A percentile compares a stretch with the other conserved stretches of the same genome.
Conservation (phyloP, 2,329 filamentous ascomycete genomes). For the Metarhizium robertsii region DNA sequence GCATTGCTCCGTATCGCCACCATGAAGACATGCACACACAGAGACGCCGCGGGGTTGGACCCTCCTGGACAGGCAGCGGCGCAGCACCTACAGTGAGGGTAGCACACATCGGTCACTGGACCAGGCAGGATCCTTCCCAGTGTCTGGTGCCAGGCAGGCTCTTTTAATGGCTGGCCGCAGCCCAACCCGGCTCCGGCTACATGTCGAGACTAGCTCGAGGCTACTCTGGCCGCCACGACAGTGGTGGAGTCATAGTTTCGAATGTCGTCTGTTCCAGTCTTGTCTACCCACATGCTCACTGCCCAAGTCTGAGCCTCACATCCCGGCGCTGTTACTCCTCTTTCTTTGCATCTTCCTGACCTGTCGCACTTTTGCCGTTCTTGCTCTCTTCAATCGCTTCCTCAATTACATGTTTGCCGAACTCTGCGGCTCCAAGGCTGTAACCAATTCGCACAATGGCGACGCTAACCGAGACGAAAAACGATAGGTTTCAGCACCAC, state of each 20-base stretch:
- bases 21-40: too few relatives aligned
- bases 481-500: slow-evolving; percentile 47
- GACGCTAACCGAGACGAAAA: slow-evolving; percentile 31
- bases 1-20: too few relatives aligned
- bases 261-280: neutral
- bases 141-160: too few relatives aligned
- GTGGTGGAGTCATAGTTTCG: slow-evolving; percentile 2
- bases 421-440: neutral
- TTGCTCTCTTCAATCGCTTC: too few relatives aligned
- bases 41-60: too few relatives aligned
- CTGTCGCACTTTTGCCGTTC: neutral
- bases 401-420: neutral
- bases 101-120: too few relatives aligned
- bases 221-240: slow-evolving; percentile 1
- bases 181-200: neutral
- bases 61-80: too few relatives aligned
- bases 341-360: neutral
- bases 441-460: slow-evolving; percentile 22
- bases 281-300: neutral
- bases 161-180: neutral
- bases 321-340: neutral
- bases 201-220: neutral
- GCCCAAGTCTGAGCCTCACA: neutral
- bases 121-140: too few relatives aligned
- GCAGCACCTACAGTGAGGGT: too few relatives aligned